Conservation (phyloP, 2,329 filamentous ascomycete genomes). For the Phaeoacremonium minimum region DNA sequence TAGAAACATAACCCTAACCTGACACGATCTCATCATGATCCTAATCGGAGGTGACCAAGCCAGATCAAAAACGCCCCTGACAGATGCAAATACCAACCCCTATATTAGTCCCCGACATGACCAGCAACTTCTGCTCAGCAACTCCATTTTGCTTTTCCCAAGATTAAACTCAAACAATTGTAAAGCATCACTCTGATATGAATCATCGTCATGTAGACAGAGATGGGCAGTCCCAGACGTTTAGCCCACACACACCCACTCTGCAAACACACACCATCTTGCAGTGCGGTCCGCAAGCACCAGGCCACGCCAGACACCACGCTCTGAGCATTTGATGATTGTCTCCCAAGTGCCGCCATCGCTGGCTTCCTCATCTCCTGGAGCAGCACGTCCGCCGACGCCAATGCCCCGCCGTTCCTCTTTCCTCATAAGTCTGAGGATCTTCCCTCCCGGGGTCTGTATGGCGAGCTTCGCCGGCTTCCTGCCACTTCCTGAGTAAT, state of each 20-base stretch:
- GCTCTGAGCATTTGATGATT: slow-evolving; percentile 84
- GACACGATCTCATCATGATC: too few species aligned
- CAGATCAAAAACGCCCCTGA: too few species aligned
- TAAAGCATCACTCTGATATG: too few species aligned
- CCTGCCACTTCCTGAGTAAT: slow-evolving; percentile 46
- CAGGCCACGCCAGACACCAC: slow-evolving; percentile 74
- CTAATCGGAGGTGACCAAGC: too few species aligned
- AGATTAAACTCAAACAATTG: too few species aligned
- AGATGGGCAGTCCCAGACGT: too few species aligned
- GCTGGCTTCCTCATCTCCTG: slow-evolving; percentile 49
- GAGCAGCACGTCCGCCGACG: slow-evolving; percentile 33
- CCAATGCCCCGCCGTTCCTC: slow-evolving; percentile 59
- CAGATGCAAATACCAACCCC: too few species aligned
- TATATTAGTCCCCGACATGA: too few species aligned
- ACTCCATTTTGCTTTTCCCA: too few species aligned
- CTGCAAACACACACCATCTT: slow-evolving; percentile 87
- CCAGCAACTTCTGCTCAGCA: too few species aligned
- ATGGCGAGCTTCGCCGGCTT: slow-evolving; percentile 96
- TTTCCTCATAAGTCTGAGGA: slow-evolving; percentile 80
- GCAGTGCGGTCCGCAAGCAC: slow-evolving; percentile 81
- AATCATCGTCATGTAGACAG: too few species aligned
- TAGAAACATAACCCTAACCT: too few species aligned
- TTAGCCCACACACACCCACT: slow-evolving; percentile 61
- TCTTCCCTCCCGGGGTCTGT: slow-evolving; percentile 91
- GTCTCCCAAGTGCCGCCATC: slow-evolving; percentile 82